A percentile compares a stretch with the other conserved stretches of the same genome.
Conservation (phyloP, 352 stramenopile genomes). For the Nothophytophthora sp. region DNA sequence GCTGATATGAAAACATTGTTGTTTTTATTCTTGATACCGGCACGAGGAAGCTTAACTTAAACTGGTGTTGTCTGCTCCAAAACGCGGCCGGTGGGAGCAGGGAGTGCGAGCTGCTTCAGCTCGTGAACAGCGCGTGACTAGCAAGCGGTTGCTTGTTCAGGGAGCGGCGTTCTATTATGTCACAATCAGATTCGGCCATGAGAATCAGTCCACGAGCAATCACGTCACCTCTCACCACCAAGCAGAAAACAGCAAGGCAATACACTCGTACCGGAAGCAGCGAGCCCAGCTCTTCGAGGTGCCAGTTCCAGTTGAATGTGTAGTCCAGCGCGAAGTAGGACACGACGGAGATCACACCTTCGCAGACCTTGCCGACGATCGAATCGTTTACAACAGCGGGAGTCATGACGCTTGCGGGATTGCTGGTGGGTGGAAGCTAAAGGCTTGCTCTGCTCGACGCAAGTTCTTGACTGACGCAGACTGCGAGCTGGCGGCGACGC, state of each 20-base stretch:
- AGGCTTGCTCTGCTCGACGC: background rate
- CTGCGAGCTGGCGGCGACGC: background rate
- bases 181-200: background rate
- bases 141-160: background rate
- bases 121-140: background rate
- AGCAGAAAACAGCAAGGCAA: background rate
- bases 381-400: constrained; percentile 7
- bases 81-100: too few species aligned
- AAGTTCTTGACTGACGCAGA: constrained; percentile 13
- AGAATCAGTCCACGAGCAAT: too few species aligned
- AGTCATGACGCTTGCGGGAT: constrained; percentile 5
- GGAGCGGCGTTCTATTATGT: constrained; percentile 1
- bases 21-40: too few species aligned
- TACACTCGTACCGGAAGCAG: constrained; percentile 11
- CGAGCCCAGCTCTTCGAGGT: constrained; percentile 21
- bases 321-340: constrained; percentile 28
- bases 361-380: constrained; percentile 21
- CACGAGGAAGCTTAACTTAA: too few species aligned
- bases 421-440: background rate
- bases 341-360: constrained; percentile 16
- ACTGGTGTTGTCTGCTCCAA: too few species aligned
- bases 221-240: too few species aligned
- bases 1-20: too few species aligned
- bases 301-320: constrained; percentile 31
- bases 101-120: too few species aligned